These are phyloP conservation scores for Umbellularia californica DNA, from an alignment of 164 flowering plant genomes.

Conservation along the genomic window DNA sequence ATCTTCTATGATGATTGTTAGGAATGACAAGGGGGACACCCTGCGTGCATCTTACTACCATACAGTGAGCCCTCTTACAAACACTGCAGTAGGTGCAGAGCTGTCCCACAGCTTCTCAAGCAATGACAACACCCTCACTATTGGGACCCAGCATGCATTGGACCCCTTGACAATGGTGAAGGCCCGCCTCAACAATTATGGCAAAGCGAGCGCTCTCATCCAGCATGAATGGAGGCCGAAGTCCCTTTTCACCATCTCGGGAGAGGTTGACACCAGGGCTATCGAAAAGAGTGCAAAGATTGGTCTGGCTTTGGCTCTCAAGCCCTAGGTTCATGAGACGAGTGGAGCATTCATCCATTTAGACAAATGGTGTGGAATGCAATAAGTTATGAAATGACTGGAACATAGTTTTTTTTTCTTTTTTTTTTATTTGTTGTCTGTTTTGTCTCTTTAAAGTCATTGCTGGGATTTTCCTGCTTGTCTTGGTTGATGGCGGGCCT, in stretches of 20 bases:
- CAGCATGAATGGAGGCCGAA: slow-evolving; percentile 89
- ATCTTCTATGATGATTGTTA: slow-evolving; percentile 11
- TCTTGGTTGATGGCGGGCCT: neutral
- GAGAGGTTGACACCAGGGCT: slow-evolving; percentile 76
- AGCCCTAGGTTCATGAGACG: slow-evolving; percentile 37
- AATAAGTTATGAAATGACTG: slow-evolving; percentile 18
- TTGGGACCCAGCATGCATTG: slow-evolving; percentile 76
- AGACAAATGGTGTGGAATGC: slow-evolving; percentile 14
- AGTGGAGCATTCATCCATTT: neutral
- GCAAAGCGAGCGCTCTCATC: slow-evolving; percentile 68
- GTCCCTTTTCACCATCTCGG: slow-evolving; percentile 69
- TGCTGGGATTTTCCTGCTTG: neutral
- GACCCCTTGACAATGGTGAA: slow-evolving; percentile 70
- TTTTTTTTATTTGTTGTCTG: neutral
- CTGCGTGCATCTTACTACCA: slow-evolving; percentile 74
- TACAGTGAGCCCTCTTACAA: slow-evolving; percentile 49
- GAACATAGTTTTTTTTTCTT: no score
- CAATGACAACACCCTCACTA: slow-evolving; percentile 68
- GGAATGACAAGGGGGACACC: slow-evolving; percentile 68
- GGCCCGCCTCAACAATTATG: slow-evolving; percentile 66
- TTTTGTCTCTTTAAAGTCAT: neutral
- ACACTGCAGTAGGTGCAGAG: slow-evolving; percentile 86
- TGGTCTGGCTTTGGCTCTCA: slow-evolving; percentile 69
- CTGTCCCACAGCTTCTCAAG: slow-evolving; percentile 54
- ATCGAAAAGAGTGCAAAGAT: slow-evolving; percentile 77